A percentile compares a stretch with the other conserved stretches of the same genome.
phyloP scores from a whole-genome alignment of 208 protist species.

The Trypanosoma theileri region DNA sequence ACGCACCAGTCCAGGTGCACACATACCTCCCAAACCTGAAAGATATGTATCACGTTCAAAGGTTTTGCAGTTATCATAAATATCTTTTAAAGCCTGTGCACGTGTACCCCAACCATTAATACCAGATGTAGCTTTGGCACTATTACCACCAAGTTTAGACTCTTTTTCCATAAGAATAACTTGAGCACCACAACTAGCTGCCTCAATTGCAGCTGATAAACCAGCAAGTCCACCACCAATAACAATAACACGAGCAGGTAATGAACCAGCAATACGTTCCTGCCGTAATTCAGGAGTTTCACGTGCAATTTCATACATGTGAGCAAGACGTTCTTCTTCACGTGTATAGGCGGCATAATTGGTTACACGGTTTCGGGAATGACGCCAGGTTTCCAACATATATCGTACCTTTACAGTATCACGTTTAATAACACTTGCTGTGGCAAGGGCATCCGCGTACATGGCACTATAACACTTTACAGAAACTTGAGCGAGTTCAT shows the following conservation, averaged over 20 bases:
- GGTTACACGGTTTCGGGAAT: constrained; percentile 49
- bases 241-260: constrained; percentile 74
- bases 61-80: constrained; percentile 69
- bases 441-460: constrained; percentile 83
- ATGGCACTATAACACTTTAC: constrained; percentile 82
- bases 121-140: constrained; percentile 95
- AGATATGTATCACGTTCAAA: constrained; percentile 83
- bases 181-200: constrained; percentile 72
- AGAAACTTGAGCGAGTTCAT: constrained; percentile 58
- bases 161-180: constrained; percentile 94
- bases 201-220: constrained; percentile 82
- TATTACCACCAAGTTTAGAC: constrained; percentile 91
- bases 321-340: constrained; percentile 57
- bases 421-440: constrained; percentile 65
- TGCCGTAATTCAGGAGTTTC: constrained; percentile 51
- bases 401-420: constrained; percentile 49
- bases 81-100: constrained; percentile 70
- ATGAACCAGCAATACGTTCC: constrained; percentile 54
- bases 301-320: constrained; percentile 69
- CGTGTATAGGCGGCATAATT: constrained; percentile 51
- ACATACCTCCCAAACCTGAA: constrained; percentile 65
- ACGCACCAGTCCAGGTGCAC: constrained; percentile 78
- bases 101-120: constrained; percentile 93
- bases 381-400: constrained; percentile 61
- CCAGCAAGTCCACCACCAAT: constrained; percentile 87